Base-by-base conservation (phyloP, 192 early-diverging fungal genomes). In the Podila epicladia region DNA sequence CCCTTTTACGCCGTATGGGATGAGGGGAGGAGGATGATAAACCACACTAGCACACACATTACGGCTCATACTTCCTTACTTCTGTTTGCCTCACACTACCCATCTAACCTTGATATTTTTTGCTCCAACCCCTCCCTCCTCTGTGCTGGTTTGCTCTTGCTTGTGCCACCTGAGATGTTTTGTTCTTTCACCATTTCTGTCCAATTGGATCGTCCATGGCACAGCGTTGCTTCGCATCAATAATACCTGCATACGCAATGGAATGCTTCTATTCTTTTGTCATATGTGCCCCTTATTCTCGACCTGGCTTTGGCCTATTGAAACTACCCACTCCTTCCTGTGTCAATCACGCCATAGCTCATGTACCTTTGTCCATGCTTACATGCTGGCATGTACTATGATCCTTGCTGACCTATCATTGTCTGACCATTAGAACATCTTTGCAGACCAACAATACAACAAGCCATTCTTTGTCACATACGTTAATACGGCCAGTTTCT, bases 401-500 rank as follows among this genome's bases (percentile, higher is more conserved):
- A n/a, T 55, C 53, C 53, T 9, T 45, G 37, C 37, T 33, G 9
- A n/a, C 35, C 9, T 22, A 6, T 19, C 12, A n/a, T 53, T 28
- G 29, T 19, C 29, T 24, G 17, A 12, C 19, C 15, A 28, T 15
- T 64, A 91, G 89, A 90, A 85, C 83, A 87, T 94, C 28, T 93
- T 94, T 85, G 87, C 83, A 53, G 87, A 91, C 53, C 85, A 89
- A 62, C 71, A 88, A 22, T 95, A 88, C 83, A 89, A 91, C 83
- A 91, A 88, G 59, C 93, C 94, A 3, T 94, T 94, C 71, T 85
- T 93, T 33, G 85, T 95, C 57, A 95, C 94, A 9, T 95, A 93
- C 79, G 41, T 93, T 50, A 94, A 93, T 82, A 94, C 93, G 0
- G 85, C 89, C 5, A 87, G 92, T 0, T 94, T 95, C 75, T 91